Conservation (phyloP, 2,329 filamentous ascomycete genomes). For the Lithohypha guttulata region DNA sequence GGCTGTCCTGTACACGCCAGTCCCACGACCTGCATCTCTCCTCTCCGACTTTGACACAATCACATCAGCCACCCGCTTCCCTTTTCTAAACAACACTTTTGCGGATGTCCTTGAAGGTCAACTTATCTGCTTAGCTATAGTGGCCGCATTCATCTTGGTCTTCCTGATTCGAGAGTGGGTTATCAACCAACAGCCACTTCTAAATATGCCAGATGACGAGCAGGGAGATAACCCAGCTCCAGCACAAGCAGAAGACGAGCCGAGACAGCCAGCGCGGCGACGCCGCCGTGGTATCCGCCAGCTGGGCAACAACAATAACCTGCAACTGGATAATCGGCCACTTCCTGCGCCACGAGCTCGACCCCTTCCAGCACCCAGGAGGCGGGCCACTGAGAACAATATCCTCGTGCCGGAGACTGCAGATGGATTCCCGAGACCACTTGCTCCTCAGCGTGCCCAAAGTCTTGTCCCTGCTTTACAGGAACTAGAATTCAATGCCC, state of each 20-base stretch:
- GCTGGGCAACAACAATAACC: not conserved
- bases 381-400: constrained; percentile 27
- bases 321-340: constrained; percentile 2
- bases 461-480: constrained; percentile 11
- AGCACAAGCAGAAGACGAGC: constrained; percentile 12
- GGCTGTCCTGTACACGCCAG: not conserved
- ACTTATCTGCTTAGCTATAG: constrained; percentile 81
- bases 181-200: constrained; percentile 89
- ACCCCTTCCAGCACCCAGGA: constrained; percentile 3
- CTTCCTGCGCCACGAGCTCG: not conserved
- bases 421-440: constrained; percentile 10
- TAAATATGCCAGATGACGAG: constrained; percentile 60
- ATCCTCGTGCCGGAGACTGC: constrained; percentile 19
- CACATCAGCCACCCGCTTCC: constrained; percentile 51
- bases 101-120: constrained; percentile 84
- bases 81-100: constrained; percentile 63
- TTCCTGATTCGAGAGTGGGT: constrained; percentile 97
- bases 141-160: constrained; percentile 89
- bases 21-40: constrained; percentile 34
- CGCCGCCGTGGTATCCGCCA: constrained; percentile 1
- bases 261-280: not conserved
- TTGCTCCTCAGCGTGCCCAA: constrained; percentile 12
- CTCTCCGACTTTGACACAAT: constrained; percentile 51
- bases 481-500: constrained; percentile 1
- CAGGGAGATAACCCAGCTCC: constrained; percentile 34